These are phyloP conservation scores for Lactarius indigo DNA, from an alignment of 768 basidiomycete genomes.

Conservation along the genomic window DNA sequence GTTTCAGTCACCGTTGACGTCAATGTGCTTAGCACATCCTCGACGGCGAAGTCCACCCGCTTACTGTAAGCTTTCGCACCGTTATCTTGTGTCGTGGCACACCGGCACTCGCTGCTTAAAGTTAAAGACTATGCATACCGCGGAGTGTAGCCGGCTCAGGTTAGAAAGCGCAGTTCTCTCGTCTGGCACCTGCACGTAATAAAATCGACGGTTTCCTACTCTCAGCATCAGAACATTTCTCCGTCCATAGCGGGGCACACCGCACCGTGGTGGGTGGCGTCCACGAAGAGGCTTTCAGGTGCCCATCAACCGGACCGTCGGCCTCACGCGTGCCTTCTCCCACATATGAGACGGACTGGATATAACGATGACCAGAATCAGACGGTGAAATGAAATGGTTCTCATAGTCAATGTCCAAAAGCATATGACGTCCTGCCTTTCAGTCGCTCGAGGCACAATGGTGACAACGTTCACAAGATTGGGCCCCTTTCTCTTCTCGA, in stretches of 20 bases:
- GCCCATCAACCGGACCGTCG: background rate
- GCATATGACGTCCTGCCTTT: background rate
- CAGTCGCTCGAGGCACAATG: background rate
- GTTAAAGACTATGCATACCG: background rate
- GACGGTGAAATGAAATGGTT: background rate
- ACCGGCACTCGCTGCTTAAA: background rate
- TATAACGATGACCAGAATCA: background rate
- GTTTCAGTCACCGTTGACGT: background rate
- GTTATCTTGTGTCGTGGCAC: background rate
- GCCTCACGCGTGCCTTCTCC: background rate
- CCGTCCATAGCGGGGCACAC: background rate
- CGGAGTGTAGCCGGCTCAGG: background rate
- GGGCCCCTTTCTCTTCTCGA: background rate
- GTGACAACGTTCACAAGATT: background rate
- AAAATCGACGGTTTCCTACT: background rate
- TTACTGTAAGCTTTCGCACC: background rate
- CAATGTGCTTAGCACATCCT: background rate
- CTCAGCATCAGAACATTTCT: background rate
- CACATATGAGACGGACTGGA: background rate
- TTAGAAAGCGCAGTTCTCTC: background rate
- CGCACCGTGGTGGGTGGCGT: background rate
- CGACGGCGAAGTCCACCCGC: background rate
- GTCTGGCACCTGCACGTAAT: background rate
- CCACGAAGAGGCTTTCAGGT: background rate
- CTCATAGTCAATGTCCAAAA: background rate